Evolutionary conservation across 2,329 filamentous ascomycete species (phyloP), one percentile per base, ranked within the genome.

Genomic region (Venturia carpophila): DNA sequence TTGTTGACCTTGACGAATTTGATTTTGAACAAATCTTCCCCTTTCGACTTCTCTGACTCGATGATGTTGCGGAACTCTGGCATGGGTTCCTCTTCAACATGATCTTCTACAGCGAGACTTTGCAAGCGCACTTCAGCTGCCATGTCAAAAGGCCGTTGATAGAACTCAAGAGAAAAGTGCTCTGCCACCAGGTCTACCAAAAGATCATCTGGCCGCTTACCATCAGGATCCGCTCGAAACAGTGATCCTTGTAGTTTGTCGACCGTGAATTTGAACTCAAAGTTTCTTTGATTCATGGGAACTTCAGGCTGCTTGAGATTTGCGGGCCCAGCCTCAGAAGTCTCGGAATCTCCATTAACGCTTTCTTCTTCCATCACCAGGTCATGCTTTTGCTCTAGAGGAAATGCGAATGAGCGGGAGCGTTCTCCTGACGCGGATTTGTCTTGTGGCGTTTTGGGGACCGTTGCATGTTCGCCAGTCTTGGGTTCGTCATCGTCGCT

Each of bases 21-120:
- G 70, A 99, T 83, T 63, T 88, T 86, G 69, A 99, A 90, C 15
- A 99, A 83, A 70, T 95, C 85, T 67, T 86, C 91, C 67, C 90
- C 85, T 67, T 90, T 87, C 66, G 89, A 85, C 34, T 88, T 86
- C 71, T 96, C 93, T 0, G 94, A 97, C 0, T 92, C 96, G n/a
- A 99, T 86, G 62, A 99, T 95, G 34, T 93, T 93, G 76, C 94
- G 96, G 80, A 99, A 99, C 71, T 97, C 93, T 9, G 89, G 88
- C 0, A 90, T 80, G 0, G 92, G 87, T 64, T 93, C 89, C 69
- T 94, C 82, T 69, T 90, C 93, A 10, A 99, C 93, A 72, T 97
- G 92, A 73, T 99, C 94, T 71, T 97, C 93, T 3, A 99, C 86
- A 0, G 88, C 91, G 21, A 99, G 80, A 1, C 91, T 92, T 17